Evolutionary conservation across 768 basidiomycete species (phyloP), one percentile per base, ranked within the genome.

Genomic region (Cubamyces lactineus): DNA sequence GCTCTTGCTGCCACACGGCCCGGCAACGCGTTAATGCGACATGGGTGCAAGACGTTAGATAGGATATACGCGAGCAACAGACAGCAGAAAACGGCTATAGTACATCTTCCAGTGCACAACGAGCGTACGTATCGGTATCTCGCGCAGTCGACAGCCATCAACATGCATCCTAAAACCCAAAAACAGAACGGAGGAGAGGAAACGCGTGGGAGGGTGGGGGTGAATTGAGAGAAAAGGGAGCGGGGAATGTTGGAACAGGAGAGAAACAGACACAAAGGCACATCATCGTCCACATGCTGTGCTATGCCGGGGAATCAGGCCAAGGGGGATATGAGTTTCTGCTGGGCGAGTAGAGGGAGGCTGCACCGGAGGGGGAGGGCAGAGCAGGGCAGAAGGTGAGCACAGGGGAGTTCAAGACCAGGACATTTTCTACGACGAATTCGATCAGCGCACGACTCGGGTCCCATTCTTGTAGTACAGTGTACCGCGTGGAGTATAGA

Each of bases 21-120:
- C 28, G 28, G 28, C 42, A 17, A 12, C 17, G 3, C 41, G n/a
- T 3, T 12, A 16, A 26, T 13, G 34, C 34, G 34, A 34, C 34
- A 34, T 34, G 43, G 28, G 45, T 23, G 54, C 49, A 43, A 59
- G 41, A 40, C 24, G 39, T 59, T 51, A 49, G 47, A 57, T 51
- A 51, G 57, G 41, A 17, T 43, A 51, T 5, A 26, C 46, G 43
- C 39, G 47, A 39, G 47, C 23, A n/a, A n/a, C 23, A 39, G 40
- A n/a, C 11, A 24, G 17, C 26, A 39, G 41, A 23, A 49, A n/a
- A 45, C 28, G 12, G 61, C 55, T 63, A 63, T 63, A 54, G 62
- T 63, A 63, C 62, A 63, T 34, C 47, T 63, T 58, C 52, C 61
- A 50, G 54, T 63, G 62, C 62, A 63, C 52, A 55, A 48, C 43